A percentile compares a stretch with the other conserved stretches of the same genome.
These are phyloP conservation scores for Nadsonia commutata DNA, from an alignment of 1,139 yeast genomes.

Conservation along the genomic window DNA sequence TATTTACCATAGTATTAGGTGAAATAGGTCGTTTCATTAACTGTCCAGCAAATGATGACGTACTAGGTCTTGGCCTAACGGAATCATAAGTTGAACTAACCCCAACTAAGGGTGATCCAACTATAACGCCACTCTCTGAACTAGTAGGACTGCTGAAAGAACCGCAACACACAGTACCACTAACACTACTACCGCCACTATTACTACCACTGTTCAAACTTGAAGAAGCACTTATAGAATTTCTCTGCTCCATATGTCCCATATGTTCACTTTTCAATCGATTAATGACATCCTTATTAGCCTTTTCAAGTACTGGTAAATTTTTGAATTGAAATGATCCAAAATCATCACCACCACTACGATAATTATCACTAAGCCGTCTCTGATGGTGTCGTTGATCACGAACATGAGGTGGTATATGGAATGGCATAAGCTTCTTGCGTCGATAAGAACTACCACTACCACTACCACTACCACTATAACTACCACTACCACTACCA, in stretches of 20 bases:
- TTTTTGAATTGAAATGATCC: constrained; percentile 89
- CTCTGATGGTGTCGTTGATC: constrained; percentile 40
- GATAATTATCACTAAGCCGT: constrained; percentile 44
- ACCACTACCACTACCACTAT: constrained; percentile 9
- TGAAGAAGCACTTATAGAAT: neutral
- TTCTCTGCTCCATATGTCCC: constrained; percentile 22
- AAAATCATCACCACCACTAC: constrained; percentile 45
- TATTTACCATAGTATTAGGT: neutral
- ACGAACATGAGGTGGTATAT: constrained; percentile 41
- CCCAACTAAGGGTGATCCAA: no score
- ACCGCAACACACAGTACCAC: no score
- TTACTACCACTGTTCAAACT: neutral
- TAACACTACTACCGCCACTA: neutral
- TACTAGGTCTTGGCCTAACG: no score
- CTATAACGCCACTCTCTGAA: no score
- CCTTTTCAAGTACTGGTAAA: constrained; percentile 78
- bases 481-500: constrained; percentile 8
- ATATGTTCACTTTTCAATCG: constrained; percentile 72
- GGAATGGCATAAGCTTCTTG: constrained; percentile 24
- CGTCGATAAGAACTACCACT: constrained; percentile 5
- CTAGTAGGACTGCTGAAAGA: no score
- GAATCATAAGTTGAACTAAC: no score
- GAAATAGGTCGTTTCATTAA: neutral
- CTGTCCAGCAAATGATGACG: neutral
- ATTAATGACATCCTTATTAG: constrained; percentile 84